A percentile compares a stretch with the other conserved stretches of the same genome.
Evolutionary conservation across 169 alveolate species (phyloP).

Genomic region (Cyclospora cayetanensis): DNA sequence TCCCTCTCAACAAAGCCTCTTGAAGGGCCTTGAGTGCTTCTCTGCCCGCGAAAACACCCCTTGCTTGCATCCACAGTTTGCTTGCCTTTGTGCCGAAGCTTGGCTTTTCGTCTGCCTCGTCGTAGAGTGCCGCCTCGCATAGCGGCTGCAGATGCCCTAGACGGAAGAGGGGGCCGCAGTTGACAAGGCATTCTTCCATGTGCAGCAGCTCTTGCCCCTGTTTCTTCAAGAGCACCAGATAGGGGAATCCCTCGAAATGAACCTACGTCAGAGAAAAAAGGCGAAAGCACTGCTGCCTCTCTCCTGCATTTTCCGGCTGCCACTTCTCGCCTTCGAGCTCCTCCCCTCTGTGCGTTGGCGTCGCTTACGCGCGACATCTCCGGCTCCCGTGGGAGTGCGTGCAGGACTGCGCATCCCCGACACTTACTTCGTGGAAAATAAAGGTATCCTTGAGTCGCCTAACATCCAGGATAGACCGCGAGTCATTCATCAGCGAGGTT

Average conservation of each 20-base stretch:
- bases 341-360: no score
- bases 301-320: no score
- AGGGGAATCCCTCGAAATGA: constrained; percentile 3
- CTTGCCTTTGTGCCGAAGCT: neutral
- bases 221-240: neutral
- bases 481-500: neutral
- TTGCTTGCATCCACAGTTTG: no score
- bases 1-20: no score
- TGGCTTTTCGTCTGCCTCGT: neutral
- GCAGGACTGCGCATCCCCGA: no score
- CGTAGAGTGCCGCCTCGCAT: constrained; percentile 16
- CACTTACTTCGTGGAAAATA: neutral
- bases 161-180: neutral
- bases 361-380: no score
- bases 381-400: no score
- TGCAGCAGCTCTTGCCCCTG: neutral
- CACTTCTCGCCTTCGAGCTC: no score
- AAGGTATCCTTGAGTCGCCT: neutral
- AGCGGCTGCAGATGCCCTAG: neutral
- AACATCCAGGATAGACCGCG: neutral
- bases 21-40: no score
- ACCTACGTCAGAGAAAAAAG: no score
- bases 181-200: constrained; percentile 6
- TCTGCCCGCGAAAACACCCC: no score
- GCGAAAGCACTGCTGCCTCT: no score